Evolutionary conservation across 2,329 filamentous ascomycete species (phyloP).

Genomic region (Davidsoniella eucalypti): DNA sequence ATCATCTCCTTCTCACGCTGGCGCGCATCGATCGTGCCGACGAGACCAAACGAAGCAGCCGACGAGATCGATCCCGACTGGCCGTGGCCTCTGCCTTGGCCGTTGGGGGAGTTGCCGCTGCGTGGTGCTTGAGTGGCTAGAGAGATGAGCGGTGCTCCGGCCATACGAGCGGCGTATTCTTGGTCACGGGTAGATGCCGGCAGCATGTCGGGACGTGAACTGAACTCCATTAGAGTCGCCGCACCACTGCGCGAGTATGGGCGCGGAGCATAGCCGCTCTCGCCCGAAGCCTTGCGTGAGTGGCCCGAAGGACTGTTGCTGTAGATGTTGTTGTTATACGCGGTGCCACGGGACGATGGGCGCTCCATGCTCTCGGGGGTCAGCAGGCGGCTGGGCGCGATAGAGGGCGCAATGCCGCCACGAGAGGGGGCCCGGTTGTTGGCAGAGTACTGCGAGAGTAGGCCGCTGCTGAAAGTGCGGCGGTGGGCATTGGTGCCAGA

Average conservation of each 20-base stretch:
- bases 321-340: not conserved
- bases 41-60: slow-evolving; percentile 34
- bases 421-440: slow-evolving; percentile 5
- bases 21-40: slow-evolving; percentile 63
- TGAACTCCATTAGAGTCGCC: slow-evolving; percentile 26
- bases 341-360: not conserved
- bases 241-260: slow-evolving; percentile 31
- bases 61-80: not conserved
- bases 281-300: slow-evolving; percentile 26
- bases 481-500: not conserved
- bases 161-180: slow-evolving; percentile 71
- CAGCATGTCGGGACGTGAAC: slow-evolving; percentile 42
- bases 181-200: slow-evolving; percentile 75
- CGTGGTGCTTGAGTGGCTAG: slow-evolving; percentile 22
- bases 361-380: slow-evolving; percentile 10
- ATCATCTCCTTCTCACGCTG: slow-evolving; percentile 62
- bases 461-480: not conserved
- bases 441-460: slow-evolving; percentile 1
- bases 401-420: not conserved
- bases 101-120: not conserved
- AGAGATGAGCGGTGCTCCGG: slow-evolving; percentile 58
- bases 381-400: slow-evolving; percentile 6
- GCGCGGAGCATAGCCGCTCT: slow-evolving; percentile 22
- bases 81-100: not conserved
- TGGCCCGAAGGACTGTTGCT: slow-evolving; percentile 22